A percentile compares a stretch with the other conserved stretches of the same genome.
Conservation (phyloP, 352 stramenopile species). For the Pythium coloratum region DNA sequence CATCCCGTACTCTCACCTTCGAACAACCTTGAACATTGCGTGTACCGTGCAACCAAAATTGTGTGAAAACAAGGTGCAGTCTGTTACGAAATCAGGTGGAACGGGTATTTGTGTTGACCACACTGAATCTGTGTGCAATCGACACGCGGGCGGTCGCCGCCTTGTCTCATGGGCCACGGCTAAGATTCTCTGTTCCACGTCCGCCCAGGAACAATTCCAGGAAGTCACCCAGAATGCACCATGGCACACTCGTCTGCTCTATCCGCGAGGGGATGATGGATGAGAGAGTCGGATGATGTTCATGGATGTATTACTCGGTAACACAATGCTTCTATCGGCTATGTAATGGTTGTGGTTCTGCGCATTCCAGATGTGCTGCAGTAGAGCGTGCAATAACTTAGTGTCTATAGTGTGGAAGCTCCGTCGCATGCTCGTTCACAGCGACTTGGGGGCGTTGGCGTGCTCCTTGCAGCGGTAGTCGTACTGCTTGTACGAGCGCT, state of each 20-base stretch:
- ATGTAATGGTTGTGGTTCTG: neutral
- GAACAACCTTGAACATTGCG: neutral
- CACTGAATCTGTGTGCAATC: neutral
- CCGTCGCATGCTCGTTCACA: neutral
- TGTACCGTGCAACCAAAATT: too few species aligned
- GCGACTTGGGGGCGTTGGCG: neutral
- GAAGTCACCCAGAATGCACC: too few species aligned
- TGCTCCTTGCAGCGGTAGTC: slow-evolving; percentile 24
- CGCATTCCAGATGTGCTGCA: slow-evolving; percentile 19
- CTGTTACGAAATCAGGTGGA: too few species aligned
- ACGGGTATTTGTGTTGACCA: neutral
- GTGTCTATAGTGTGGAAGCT: slow-evolving; percentile 8
- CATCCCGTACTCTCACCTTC: neutral
- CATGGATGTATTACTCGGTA: slow-evolving; percentile 3
- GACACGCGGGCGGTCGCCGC: neutral
- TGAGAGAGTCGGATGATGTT: neutral
- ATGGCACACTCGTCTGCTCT: too few species aligned
- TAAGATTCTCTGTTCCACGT: neutral
- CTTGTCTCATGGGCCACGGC: slow-evolving; percentile 7
- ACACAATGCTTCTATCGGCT: slow-evolving; percentile 7
- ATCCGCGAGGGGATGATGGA: neutral
- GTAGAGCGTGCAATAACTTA: slow-evolving; percentile 22
- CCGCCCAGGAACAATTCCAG: too few species aligned
- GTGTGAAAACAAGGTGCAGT: too few species aligned
- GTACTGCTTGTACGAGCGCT: slow-evolving; percentile 28